Conservation (phyloP, 2,329 filamentous ascomycete species). For the Phaeoacremonium minimum region DNA sequence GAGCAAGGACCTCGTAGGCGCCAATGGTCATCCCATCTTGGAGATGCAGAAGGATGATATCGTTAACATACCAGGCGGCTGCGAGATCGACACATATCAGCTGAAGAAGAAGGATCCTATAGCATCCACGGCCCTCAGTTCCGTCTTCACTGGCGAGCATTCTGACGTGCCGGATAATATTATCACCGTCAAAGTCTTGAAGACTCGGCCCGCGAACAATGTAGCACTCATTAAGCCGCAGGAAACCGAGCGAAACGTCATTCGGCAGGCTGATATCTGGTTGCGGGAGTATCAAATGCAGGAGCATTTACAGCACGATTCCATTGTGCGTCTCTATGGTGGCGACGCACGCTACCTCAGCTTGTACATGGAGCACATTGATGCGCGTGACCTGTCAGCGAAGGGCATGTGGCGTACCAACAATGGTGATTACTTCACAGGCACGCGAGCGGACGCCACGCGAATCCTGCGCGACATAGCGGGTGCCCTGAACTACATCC, state of each 20-base stretch:
- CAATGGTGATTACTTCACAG: constrained; percentile 44
- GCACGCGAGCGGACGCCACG: constrained; percentile 41
- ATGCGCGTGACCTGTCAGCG: constrained; percentile 49
- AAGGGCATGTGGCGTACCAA: constrained; percentile 44
- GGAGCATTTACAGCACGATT: constrained; percentile 49
- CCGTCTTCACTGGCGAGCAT: constrained; percentile 51
- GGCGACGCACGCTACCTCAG: constrained; percentile 57
- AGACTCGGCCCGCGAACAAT: constrained; percentile 34
- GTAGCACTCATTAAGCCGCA: constrained; percentile 35
- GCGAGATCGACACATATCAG: constrained; percentile 48
- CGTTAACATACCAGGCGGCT: constrained; percentile 41
- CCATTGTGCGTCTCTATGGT: constrained; percentile 54
- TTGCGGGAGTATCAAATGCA: constrained; percentile 54
- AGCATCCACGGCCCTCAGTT: constrained; percentile 48
- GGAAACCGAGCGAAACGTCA: constrained; percentile 49
- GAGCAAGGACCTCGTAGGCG: constrained; percentile 39
- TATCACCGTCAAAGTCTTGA: constrained; percentile 58
- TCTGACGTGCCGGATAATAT: constrained; percentile 48
- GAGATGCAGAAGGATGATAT: constrained; percentile 46
- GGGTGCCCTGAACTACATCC: constrained; percentile 51
- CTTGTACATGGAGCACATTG: constrained; percentile 58
- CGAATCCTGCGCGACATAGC: constrained; percentile 51
- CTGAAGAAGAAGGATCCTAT: constrained; percentile 54
- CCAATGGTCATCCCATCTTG: constrained; percentile 45
- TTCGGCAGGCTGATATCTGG: constrained; percentile 57